phyloP scores from a whole-genome alignment of 257 asterid species.

The Scutellaria minor region DNA sequence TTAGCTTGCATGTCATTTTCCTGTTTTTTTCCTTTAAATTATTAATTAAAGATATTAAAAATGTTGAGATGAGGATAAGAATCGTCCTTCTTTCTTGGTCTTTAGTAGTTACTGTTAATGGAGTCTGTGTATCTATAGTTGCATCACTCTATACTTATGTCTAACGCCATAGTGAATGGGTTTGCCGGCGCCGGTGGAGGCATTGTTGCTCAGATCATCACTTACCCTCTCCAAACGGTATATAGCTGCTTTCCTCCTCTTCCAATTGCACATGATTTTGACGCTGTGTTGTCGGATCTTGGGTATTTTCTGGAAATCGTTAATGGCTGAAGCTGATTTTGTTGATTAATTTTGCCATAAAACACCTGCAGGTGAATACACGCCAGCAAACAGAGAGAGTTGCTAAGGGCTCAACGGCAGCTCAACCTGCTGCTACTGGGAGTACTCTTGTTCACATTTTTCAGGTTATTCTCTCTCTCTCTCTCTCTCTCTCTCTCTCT shows the following conservation, averaged over 20 bases:
- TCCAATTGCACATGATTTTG: too few relatives aligned
- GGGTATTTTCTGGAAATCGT: neutral
- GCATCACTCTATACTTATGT: conserved; percentile 39
- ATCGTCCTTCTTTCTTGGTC: too few relatives aligned
- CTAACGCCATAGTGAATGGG: conserved; percentile 87
- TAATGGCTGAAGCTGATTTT: neutral
- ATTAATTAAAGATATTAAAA: too few relatives aligned
- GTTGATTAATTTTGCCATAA: conserved; percentile 15
- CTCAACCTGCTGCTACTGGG: conserved; percentile 39
- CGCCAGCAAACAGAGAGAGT: conserved; percentile 95
- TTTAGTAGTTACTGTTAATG: too few relatives aligned
- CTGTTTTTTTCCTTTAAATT: too few relatives aligned
- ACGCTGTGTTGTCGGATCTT: too few relatives aligned
- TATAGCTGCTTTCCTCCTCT: neutral
- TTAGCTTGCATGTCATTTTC: too few relatives aligned
- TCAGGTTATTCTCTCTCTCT: conserved; percentile 45
- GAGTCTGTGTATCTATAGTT: too few relatives aligned
- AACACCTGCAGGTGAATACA: conserved; percentile 69
- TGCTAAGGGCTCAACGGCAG: conserved; percentile 48
- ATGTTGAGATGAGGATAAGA: too few relatives aligned
- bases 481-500: too few relatives aligned
- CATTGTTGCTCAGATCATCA: conserved; percentile 77
- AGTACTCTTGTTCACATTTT: conserved; percentile 63
- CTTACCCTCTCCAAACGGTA: conserved; percentile 90
- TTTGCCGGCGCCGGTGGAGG: conserved; percentile 95